These are phyloP conservation scores for Galium porrigens DNA, from an alignment of 305 asterid species.

Conservation along the genomic window DNA sequence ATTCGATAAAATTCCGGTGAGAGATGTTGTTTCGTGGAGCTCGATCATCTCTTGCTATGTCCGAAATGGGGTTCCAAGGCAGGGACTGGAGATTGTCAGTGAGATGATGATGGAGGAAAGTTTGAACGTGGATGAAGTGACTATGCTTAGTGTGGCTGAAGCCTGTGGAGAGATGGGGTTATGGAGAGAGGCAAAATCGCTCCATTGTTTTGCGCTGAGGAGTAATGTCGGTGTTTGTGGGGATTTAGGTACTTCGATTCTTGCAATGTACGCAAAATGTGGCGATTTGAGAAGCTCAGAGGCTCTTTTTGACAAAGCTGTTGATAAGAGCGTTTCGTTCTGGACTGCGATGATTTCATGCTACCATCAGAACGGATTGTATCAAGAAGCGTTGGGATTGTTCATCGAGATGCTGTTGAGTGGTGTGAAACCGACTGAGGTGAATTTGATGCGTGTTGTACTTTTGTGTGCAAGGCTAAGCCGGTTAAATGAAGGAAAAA, in stretches of 20 bases:
- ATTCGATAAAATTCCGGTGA: conserved; percentile 47
- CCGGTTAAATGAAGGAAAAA: conserved; percentile 46
- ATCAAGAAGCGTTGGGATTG: conserved; percentile 32
- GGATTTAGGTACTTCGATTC: conserved; percentile 47
- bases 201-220: conserved; percentile 45
- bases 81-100: conserved; percentile 43
- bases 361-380: conserved; percentile 53
- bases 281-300: conserved; percentile 46
- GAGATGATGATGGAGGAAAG: conserved; percentile 42
- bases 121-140: conserved; percentile 47
- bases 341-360: conserved; percentile 73
- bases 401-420: conserved; percentile 32
- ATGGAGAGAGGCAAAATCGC: conserved; percentile 37
- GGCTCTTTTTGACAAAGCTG: conserved; percentile 24
- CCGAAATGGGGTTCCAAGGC: conserved; percentile 28
- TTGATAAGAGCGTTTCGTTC: conserved; percentile 28
- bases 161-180: conserved; percentile 60
- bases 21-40: conserved; percentile 67
- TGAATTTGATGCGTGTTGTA: conserved; percentile 49
- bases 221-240: conserved; percentile 29
- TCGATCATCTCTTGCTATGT: conserved; percentile 42
- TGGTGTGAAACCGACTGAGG: conserved; percentile 39
- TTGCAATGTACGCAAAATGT: conserved; percentile 75
- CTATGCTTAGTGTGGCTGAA: conserved; percentile 57
- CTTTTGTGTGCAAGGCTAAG: conserved; percentile 69